Evolutionary conservation across 108 stramenopile species (phyloP).

Genomic region (Bacterosira constricta): DNA sequence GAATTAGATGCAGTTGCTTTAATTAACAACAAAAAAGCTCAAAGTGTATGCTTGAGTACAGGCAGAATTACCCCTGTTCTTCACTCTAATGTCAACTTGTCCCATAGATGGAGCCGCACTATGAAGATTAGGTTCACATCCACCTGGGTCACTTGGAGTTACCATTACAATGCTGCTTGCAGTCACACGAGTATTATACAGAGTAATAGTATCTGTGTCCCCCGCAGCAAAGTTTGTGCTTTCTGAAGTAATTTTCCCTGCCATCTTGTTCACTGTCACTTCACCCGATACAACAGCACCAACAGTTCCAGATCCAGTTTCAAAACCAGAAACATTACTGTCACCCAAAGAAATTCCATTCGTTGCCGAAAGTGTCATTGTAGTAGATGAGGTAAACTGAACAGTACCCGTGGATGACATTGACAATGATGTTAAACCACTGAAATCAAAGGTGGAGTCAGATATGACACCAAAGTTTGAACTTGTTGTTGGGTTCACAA

Average conservation of each 20-base stretch:
- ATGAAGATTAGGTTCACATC: constrained; percentile 21
- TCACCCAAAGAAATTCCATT: constrained; percentile 40
- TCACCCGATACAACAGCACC: constrained; percentile 26
- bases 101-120: constrained; percentile 2
- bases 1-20: too few relatives aligned
- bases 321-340: constrained; percentile 36
- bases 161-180: constrained; percentile 32
- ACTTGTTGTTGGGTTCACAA: constrained; percentile 17
- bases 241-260: constrained; percentile 33
- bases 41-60: constrained; percentile 33
- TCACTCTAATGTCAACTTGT: constrained; percentile 21
- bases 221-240: constrained; percentile 13
- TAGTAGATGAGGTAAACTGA: constrained; percentile 6
- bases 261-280: constrained; percentile 26
- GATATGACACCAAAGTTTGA: constrained; percentile 36
- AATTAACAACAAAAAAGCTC: constrained; percentile 35
- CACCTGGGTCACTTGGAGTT: constrained; percentile 9
- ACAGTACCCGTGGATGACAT: constrained; percentile 18
- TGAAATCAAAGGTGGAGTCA: constrained; percentile 27
- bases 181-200: constrained; percentile 28
- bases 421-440: constrained; percentile 20
- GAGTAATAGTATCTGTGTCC: constrained; percentile 9
- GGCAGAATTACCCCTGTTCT: constrained; percentile 8
- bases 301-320: constrained; percentile 34
- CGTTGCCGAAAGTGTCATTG: constrained; percentile 11